Percentiles rank a stretch among this genome's conserved stretches.
phyloP scores from a whole-genome alignment of 2,329 filamentous ascomycete genomes.

The Coniochaeta prunicola region DNA sequence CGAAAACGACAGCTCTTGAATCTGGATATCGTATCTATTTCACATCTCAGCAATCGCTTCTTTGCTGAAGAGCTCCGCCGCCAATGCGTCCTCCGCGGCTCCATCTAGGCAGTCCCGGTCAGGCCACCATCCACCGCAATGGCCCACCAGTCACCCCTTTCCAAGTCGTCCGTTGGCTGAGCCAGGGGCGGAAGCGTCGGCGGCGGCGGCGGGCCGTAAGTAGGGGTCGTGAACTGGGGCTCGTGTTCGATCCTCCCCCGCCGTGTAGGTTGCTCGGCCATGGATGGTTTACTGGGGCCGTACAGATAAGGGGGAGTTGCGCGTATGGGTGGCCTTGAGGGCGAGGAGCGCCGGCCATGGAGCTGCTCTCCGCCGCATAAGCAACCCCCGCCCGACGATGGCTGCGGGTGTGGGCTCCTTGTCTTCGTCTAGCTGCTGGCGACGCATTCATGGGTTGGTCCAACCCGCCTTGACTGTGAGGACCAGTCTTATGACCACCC shows the following conservation, averaged over 20 bases:
- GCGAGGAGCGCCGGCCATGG: neutral
- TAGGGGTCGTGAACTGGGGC: constrained; percentile 30
- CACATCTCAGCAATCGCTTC: too few species aligned
- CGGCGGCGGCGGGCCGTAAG: constrained; percentile 31
- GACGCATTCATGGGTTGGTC: neutral
- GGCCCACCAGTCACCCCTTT: too few species aligned
- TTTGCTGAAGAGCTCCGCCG: too few species aligned
- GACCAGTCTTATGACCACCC: neutral
- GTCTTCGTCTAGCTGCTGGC: neutral
- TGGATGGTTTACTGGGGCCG: constrained; percentile 29
- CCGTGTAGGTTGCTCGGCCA: constrained; percentile 37
- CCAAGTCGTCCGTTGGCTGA: constrained; percentile 26
- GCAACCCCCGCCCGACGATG: constrained; percentile 3
- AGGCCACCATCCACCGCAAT: too few species aligned
- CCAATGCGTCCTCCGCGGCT: too few species aligned
- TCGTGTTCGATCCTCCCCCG: constrained; percentile 41
- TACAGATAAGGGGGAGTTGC: constrained; percentile 14
- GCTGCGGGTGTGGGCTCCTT: neutral
- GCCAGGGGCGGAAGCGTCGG: constrained; percentile 31
- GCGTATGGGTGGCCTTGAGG: constrained; percentile 12
- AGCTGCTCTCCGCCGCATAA: constrained; percentile 14
- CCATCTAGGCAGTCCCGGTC: too few species aligned
- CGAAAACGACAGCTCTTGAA: too few species aligned
- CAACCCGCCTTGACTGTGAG: neutral
- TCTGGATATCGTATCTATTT: too few species aligned